These are phyloP conservation scores for Trichoderma sp. DNA, from an alignment of 2,329 filamentous ascomycete species.

Conservation along the genomic window DNA sequence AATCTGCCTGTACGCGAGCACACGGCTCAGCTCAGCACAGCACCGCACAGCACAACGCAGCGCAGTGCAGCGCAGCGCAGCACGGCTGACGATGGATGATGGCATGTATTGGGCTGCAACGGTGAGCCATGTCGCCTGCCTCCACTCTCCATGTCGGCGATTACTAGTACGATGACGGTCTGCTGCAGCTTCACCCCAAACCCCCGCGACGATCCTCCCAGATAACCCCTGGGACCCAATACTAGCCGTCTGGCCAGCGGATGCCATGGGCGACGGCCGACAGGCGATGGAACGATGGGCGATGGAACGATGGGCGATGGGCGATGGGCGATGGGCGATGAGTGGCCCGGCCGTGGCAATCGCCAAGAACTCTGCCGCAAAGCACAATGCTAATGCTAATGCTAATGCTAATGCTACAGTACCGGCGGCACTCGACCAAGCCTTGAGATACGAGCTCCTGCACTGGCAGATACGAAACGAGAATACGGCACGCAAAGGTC, in stretches of 20 bases:
- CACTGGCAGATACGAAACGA: background rate
- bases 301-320: too few species aligned
- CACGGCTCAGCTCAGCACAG: too few species aligned
- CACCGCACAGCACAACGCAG: too few species aligned
- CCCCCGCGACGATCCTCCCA: constrained; percentile 16
- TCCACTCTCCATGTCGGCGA: constrained; percentile 3
- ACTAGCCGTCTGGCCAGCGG: background rate
- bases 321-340: background rate
- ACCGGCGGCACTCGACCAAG: background rate
- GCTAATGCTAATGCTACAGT: background rate
- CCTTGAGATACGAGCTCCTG: background rate
- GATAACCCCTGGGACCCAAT: constrained; percentile 11
- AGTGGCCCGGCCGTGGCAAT: background rate
- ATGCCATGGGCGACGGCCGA: background rate
- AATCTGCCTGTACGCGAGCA: background rate
- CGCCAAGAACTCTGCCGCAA: background rate
- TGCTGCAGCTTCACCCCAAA: constrained; percentile 14
- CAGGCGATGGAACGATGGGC: background rate
- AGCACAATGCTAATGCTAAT: background rate
- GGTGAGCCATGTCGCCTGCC: constrained; percentile 3
- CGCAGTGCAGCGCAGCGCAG: too few species aligned
- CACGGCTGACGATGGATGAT: background rate
- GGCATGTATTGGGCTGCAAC: constrained; percentile 13
- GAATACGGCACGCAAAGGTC: background rate
- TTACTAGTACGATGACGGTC: constrained; percentile 8